phyloP scores from a whole-genome alignment of 176 grass and related monocot species.

The Bonia amplexicaulis region DNA sequence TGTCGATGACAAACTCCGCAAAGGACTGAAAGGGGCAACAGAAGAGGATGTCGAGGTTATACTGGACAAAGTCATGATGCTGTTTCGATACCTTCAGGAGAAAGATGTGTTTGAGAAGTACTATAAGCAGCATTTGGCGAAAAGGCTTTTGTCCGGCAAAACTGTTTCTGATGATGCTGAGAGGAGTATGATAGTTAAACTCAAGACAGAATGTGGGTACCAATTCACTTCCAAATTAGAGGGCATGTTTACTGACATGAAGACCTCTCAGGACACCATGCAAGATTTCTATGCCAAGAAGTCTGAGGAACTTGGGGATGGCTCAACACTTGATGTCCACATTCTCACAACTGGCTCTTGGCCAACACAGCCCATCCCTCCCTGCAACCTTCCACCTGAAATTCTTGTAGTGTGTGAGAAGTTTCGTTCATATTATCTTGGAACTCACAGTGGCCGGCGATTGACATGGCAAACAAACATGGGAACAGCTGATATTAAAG shows the following conservation, averaged over 20 bases:
- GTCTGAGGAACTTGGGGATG: constrained; percentile 65
- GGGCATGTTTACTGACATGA: constrained; percentile 24
- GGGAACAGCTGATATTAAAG: constrained; percentile 96
- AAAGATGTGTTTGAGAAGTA: constrained; percentile 74
- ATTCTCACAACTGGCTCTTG: constrained; percentile 96
- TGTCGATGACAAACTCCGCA: constrained; percentile 64
- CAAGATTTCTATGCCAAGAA: constrained; percentile 4
- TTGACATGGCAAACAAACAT: constrained; percentile 99
- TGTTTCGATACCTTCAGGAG: constrained; percentile 60
- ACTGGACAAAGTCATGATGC: constrained; percentile 56
- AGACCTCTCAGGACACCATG: background rate
- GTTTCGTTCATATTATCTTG: constrained; percentile 84
- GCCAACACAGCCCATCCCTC: constrained; percentile 77
- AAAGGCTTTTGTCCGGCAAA: constrained; percentile 26
- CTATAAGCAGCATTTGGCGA: constrained; percentile 63
- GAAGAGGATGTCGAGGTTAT: constrained; percentile 62
- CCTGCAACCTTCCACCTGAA: constrained; percentile 86
- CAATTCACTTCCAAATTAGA: constrained; percentile 18
- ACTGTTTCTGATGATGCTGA: constrained; percentile 11
- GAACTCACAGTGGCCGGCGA: constrained; percentile 85
- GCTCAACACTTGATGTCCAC: constrained; percentile 79
- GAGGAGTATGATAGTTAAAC: constrained; percentile 25
- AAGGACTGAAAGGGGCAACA: constrained; percentile 52
- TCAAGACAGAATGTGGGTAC: constrained; percentile 17
- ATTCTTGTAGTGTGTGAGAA: constrained; percentile 77